A percentile compares a stretch with the other conserved stretches of the same genome.
phyloP scores from a whole-genome alignment of 2,329 filamentous ascomycete species.

The Pyricularia grisea region DNA sequence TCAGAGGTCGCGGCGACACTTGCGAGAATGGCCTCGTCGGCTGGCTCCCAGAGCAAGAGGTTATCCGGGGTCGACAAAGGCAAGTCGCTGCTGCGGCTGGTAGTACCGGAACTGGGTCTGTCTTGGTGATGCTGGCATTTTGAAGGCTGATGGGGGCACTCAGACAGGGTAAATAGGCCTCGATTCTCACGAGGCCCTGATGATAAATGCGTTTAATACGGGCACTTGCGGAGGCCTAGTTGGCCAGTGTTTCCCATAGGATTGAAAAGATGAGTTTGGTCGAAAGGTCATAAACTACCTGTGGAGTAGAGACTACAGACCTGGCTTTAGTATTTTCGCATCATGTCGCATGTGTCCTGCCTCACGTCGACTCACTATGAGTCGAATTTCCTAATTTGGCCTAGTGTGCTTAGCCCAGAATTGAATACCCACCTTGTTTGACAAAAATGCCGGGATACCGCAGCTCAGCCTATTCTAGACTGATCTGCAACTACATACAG shows the following conservation, averaged over 20 bases:
- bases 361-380: neutral
- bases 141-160: conserved; percentile 1
- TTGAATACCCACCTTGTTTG: neutral
- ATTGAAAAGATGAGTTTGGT: neutral
- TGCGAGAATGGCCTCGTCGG: neutral
- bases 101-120: neutral
- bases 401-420: neutral
- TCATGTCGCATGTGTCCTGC: neutral
- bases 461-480: no score
- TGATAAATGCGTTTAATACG: neutral
- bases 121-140: neutral
- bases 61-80: conserved; percentile 1
- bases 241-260: neutral
- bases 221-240: neutral
- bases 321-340: neutral
- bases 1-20: neutral
- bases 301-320: neutral
- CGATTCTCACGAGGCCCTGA: neutral
- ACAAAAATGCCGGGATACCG: neutral
- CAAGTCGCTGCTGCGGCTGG: conserved; percentile 2
- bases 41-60: neutral
- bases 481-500: neutral
- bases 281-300: neutral
- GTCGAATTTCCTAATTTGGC: neutral
- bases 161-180: neutral